Evolutionary conservation across 164 flowering plant species (phyloP).

Genomic region (Malania oleifera): DNA sequence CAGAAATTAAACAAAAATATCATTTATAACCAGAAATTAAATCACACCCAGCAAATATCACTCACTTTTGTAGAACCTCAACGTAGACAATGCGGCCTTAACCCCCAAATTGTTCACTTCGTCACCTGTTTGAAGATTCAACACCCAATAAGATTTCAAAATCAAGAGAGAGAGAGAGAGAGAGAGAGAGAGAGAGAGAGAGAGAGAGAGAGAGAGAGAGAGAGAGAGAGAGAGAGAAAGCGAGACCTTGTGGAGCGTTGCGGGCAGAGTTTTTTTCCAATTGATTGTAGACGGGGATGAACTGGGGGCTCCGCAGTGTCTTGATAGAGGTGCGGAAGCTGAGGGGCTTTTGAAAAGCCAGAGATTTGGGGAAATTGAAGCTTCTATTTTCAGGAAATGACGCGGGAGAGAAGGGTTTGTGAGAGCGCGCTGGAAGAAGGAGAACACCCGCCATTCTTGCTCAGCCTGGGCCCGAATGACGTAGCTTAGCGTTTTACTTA

Average conservation of each 20-base stretch:
- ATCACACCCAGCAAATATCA: conserved; percentile 13
- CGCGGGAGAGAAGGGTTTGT: conserved; percentile 1
- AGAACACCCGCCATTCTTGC: conserved; percentile 24
- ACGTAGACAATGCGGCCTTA: conserved; percentile 71
- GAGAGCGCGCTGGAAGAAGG: conserved; percentile 16
- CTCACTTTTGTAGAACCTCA: conserved; percentile 83
- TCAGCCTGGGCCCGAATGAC: too few relatives aligned
- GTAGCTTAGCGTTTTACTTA: too few relatives aligned
- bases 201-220: neutral
- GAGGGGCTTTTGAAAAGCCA: conserved; percentile 3
- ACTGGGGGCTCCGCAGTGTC: conserved; percentile 1
- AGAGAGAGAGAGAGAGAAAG: neutral
- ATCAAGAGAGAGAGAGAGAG: too few relatives aligned
- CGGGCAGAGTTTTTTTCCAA: conserved; percentile 18
- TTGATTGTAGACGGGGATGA: neutral
- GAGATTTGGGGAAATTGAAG: conserved; percentile 4
- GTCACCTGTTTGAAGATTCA: conserved; percentile 22
- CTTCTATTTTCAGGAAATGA: conserved; percentile 12
- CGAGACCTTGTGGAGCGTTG: conserved; percentile 23
- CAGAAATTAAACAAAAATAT: conserved; percentile 3
- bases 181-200: neutral
- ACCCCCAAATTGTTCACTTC: conserved; percentile 65
- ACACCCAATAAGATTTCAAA: neutral
- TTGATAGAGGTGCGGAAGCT: neutral
- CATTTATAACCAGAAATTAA: neutral